These are phyloP conservation scores for Mycena floridula DNA, from an alignment of 768 basidiomycete species.

Conservation along the genomic window DNA sequence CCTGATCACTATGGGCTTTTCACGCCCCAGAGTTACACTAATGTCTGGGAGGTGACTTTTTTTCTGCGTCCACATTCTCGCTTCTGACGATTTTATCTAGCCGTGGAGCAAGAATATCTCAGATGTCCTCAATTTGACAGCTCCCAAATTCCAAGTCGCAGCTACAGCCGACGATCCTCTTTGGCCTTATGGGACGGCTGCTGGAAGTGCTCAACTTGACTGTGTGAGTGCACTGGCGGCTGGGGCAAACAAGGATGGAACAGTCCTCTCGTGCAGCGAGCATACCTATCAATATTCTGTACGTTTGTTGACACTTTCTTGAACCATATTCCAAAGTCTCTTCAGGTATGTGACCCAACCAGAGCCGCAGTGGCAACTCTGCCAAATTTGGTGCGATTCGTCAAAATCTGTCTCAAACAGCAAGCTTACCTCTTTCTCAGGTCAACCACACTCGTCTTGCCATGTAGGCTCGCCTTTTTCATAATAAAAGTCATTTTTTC, in stretches of 20 bases:
- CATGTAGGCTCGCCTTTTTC: slow-evolving; percentile 22
- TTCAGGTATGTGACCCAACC: slow-evolving; percentile 34
- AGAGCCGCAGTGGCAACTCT: slow-evolving; percentile 41
- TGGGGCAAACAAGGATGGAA: slow-evolving; percentile 33
- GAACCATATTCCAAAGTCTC: background rate
- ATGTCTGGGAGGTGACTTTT: slow-evolving; percentile 37
- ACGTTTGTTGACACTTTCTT: slow-evolving; percentile 9
- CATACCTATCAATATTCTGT: slow-evolving; percentile 52
- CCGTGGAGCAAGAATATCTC: slow-evolving; percentile 46
- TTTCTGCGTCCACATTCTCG: background rate
- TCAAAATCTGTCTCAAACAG: background rate
- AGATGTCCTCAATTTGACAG: slow-evolving; percentile 25
- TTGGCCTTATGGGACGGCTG: slow-evolving; percentile 41
- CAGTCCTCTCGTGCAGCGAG: slow-evolving; percentile 44
- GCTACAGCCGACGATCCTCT: slow-evolving; percentile 45
- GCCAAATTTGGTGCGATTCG: slow-evolving; percentile 35
- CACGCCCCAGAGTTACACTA: slow-evolving; percentile 37
- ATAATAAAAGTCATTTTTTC: background rate
- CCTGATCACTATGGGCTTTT: slow-evolving; percentile 44
- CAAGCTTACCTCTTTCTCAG: slow-evolving; percentile 20
- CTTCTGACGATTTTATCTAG: slow-evolving; percentile 16
- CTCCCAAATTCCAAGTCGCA: slow-evolving; percentile 41
- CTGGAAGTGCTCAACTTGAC: slow-evolving; percentile 36
- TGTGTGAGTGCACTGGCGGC: slow-evolving; percentile 44
- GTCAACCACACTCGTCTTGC: slow-evolving; percentile 49